Evolutionary conservation across 345 rosid genomes (phyloP).

Genomic region (Ceriops zippeliana): DNA sequence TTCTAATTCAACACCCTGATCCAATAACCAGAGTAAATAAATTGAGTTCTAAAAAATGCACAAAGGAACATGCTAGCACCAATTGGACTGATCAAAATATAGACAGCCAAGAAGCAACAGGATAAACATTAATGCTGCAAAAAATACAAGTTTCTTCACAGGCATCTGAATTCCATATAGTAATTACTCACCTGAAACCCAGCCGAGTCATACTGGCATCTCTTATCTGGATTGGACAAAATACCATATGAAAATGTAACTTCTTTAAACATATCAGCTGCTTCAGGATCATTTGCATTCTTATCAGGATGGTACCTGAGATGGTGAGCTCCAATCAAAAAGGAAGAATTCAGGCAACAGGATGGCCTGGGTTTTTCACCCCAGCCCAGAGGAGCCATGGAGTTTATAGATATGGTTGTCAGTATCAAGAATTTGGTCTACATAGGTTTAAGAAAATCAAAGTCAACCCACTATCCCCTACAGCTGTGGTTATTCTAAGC

Average conservation of each 20-base stretch:
- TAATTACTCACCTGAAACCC: conserved; percentile 86
- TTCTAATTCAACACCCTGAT: conserved; percentile 69
- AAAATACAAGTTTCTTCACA: neutral
- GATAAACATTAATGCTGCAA: neutral
- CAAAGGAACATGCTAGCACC: neutral
- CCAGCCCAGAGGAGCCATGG: too few species aligned
- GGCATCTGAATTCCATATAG: neutral
- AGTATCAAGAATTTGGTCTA: too few species aligned
- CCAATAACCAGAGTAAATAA: conserved; percentile 15
- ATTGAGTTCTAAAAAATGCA: neutral
- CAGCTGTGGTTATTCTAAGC: neutral
- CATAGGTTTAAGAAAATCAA: neutral
- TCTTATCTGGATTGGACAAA: conserved; percentile 83
- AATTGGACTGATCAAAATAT: neutral
- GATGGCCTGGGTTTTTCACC: neutral
- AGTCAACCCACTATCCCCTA: neutral
- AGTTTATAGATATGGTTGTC: too few species aligned
- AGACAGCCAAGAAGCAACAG: neutral
- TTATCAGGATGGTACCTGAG: conserved; percentile 99
- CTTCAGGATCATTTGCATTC: conserved; percentile 87
- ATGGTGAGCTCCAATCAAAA: conserved; percentile 7
- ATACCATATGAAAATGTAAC: conserved; percentile 88
- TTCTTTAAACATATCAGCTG: conserved; percentile 95
- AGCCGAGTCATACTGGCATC: conserved; percentile 82
- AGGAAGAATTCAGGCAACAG: neutral